Base-by-base conservation (phyloP, 129 eudicot species). In the Lactuca saligna region DNA sequence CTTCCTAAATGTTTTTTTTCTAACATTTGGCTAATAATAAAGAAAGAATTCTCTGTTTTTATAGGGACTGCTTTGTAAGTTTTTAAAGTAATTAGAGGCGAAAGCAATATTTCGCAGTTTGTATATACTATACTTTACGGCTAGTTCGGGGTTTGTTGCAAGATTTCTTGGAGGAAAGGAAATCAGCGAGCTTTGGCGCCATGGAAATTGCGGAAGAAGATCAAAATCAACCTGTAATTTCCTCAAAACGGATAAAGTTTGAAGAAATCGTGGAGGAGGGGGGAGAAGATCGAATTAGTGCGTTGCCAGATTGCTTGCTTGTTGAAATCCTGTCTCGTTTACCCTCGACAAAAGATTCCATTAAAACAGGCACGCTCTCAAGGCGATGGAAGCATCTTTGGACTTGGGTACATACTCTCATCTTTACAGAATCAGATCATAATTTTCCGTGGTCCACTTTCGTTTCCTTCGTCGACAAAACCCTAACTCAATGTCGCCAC, bases 341-440 rank as follows among this genome's bases (percentile, higher is more conserved):
- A 74, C 73, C 66, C 3, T 55, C 57, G 6, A 73, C 78, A 64
- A 64, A 64, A 73, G 8, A 12, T 15, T 58, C 65, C 64, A 73
- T 73, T 55, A 64, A 10, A 73, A 73, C 65, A 54, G 37, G 71
- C 11, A n/a, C 37, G 14, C 65, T 73, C 29, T 63, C 71, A 46
- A 73, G 64, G 29, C 65, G 71, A 31, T 73, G 78, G 78, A 54
- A 41, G 31, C 12, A 38, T 32, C 34, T 73, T 0, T 73, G 78
- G 78, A 73, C 78, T 29, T 6, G 4, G 0, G 58, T 73, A 39
- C 1, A 32, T 54, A 39, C 54, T 31, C 78, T 64, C 9, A 41
- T 54, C 13, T 65, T 55, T 20, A 20, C 25, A 20, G 25, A 20
- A 20, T 20, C 25, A 20, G 25, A 20, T 20, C 25, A 20, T 20